These are phyloP conservation scores for Cordyceps cicadae DNA, from an alignment of 2,329 filamentous ascomycete genomes.

Conservation along the genomic window DNA sequence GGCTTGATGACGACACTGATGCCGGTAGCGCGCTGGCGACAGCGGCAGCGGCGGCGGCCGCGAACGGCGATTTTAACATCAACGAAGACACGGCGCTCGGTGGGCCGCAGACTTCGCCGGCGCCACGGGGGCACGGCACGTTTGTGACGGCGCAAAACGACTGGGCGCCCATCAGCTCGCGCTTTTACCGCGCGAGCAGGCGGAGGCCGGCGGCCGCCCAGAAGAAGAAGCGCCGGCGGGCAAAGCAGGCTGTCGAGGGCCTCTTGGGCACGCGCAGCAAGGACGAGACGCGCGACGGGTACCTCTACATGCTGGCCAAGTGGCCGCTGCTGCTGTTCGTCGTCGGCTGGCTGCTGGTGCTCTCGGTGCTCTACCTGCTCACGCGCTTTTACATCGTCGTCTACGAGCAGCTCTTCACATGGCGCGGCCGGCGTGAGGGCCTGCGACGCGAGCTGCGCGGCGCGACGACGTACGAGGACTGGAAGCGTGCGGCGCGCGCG, in stretches of 20 bases:
- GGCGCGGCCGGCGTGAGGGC: conserved; percentile 69
- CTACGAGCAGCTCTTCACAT: conserved; percentile 87
- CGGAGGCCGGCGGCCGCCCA: conserved; percentile 20
- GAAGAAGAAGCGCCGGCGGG: conserved; percentile 23
- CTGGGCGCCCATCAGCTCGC: conserved; percentile 82
- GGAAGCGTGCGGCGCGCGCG: conserved; percentile 70
- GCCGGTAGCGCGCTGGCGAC: conserved; percentile 21
- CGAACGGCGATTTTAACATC: conserved; percentile 14
- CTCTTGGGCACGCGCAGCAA: conserved; percentile 53
- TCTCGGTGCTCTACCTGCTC: conserved; percentile 64
- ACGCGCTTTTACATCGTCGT: conserved; percentile 84
- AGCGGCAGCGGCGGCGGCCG: neutral
- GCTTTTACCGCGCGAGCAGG: conserved; percentile 39
- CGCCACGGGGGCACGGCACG: conserved; percentile 26
- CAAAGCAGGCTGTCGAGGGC: conserved; percentile 30
- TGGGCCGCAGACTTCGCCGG: neutral
- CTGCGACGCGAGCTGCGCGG: conserved; percentile 63
- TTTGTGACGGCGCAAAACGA: conserved; percentile 91
- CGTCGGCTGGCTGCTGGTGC: conserved; percentile 67
- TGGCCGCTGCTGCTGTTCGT: conserved; percentile 84
- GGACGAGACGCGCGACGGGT: conserved; percentile 92
- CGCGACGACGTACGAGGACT: conserved; percentile 71
- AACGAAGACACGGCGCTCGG: conserved; percentile 27
- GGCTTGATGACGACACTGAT: conserved; percentile 25
- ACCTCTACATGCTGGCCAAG: conserved; percentile 80